Conservation (phyloP, 2,329 filamentous ascomycete genomes). For the Huntiella savannae region DNA sequence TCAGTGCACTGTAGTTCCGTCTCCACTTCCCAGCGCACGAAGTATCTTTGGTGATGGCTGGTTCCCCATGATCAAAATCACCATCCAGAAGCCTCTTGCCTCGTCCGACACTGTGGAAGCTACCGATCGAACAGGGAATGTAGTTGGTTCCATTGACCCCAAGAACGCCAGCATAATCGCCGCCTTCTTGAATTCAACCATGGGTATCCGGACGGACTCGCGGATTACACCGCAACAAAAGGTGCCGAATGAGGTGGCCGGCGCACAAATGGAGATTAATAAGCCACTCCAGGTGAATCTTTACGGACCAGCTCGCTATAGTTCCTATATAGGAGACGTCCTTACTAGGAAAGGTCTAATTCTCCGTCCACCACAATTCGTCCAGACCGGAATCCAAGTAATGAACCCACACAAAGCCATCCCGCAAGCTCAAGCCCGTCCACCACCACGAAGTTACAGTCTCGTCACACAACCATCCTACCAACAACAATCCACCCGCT, state of each 20-base stretch:
- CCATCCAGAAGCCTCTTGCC: slow-evolving; percentile 30
- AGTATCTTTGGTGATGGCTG: slow-evolving; percentile 36
- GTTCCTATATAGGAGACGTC: slow-evolving; percentile 37
- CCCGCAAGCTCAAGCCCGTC: slow-evolving; percentile 21
- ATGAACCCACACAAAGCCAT: slow-evolving; percentile 49
- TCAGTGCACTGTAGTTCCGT: slow-evolving; percentile 48
- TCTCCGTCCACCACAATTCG: slow-evolving; percentile 44
- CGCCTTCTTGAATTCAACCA: slow-evolving; percentile 50
- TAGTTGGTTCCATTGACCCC: slow-evolving; percentile 59
- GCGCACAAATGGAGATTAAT: slow-evolving; percentile 38
- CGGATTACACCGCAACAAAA: slow-evolving; percentile 50
- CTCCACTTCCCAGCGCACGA: slow-evolving; percentile 42
- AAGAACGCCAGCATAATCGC: slow-evolving; percentile 48
- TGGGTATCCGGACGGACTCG: slow-evolving; percentile 50
- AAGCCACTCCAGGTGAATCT: slow-evolving; percentile 55
- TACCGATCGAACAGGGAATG: slow-evolving; percentile 48
- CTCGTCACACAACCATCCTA: slow-evolving; percentile 14
- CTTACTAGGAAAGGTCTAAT: slow-evolving; percentile 28
- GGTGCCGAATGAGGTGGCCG: slow-evolving; percentile 41
- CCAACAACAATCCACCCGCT: slow-evolving; percentile 27
- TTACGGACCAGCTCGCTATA: slow-evolving; percentile 54
- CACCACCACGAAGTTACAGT: slow-evolving; percentile 18
- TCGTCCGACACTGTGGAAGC: slow-evolving; percentile 20
- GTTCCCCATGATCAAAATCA: slow-evolving; percentile 60
- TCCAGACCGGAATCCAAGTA: slow-evolving; percentile 49